Evolutionary conservation across 2,329 filamentous ascomycete genomes (phyloP).

Genomic region (Talaromyces sp.): DNA sequence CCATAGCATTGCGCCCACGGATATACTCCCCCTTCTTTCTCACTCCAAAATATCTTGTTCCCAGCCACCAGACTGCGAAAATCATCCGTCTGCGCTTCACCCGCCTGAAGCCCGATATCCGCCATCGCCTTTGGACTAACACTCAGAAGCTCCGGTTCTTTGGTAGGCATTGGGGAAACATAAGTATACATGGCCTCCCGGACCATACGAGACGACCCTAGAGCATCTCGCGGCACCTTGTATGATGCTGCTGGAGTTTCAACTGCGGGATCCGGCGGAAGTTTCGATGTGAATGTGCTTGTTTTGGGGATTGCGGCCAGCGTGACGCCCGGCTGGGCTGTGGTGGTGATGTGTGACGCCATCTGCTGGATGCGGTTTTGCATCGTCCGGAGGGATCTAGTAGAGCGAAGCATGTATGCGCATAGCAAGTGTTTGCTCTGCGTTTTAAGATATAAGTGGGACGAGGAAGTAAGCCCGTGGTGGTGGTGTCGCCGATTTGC

Average conservation of each 20-base stretch:
- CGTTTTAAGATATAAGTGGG: background rate
- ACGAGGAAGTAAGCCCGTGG: background rate
- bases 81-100: constrained; percentile 64
- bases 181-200: constrained; percentile 83
- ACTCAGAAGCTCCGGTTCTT: constrained; percentile 71
- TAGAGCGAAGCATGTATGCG: background rate
- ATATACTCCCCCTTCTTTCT: constrained; percentile 73
- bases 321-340: constrained; percentile 24
- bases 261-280: constrained; percentile 73
- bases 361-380: constrained; percentile 39
- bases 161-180: constrained; percentile 71
- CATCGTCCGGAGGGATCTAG: constrained; percentile 12
- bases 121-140: constrained; percentile 73
- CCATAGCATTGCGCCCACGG: constrained; percentile 99
- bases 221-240: constrained; percentile 67
- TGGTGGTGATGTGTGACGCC: constrained; percentile 37
- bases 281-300: constrained; percentile 58
- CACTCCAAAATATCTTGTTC: constrained; percentile 73
- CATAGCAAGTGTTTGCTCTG: background rate
- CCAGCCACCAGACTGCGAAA: constrained; percentile 76
- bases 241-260: constrained; percentile 79
- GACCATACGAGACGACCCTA: constrained; percentile 71
- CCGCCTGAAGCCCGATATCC: constrained; percentile 69
- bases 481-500: background rate
- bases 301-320: constrained; percentile 56